Conservation (phyloP, 331 rosid genomes). For the Phaseolus coccineus region DNA sequence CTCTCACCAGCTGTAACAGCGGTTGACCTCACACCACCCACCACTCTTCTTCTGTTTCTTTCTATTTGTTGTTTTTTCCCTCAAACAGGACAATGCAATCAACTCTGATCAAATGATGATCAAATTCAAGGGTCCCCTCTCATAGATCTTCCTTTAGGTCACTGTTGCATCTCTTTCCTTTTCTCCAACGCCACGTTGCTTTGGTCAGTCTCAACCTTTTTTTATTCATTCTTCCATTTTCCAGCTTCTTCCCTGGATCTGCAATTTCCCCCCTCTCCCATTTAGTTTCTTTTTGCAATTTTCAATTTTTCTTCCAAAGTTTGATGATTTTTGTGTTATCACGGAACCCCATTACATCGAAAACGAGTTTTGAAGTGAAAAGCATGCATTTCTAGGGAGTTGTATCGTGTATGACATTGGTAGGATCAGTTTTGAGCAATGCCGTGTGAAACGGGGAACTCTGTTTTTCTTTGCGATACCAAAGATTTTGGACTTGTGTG, state of each 20-base stretch:
- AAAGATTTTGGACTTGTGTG: neutral
- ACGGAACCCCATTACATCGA: conserved; percentile 33
- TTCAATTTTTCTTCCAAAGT: conserved; percentile 42
- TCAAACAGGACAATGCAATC: conserved; percentile 32
- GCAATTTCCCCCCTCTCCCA: conserved; percentile 21
- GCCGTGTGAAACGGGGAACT: conserved; percentile 33
- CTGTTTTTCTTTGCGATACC: conserved; percentile 13
- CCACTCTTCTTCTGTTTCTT: conserved; percentile 30
- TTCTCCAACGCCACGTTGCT: conserved; percentile 35
- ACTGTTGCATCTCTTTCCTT: conserved; percentile 47
- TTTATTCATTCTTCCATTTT: conserved; percentile 4
- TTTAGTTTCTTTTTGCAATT: conserved; percentile 19
- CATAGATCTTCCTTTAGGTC: conserved; percentile 44
- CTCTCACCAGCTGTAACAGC: conserved; percentile 45
- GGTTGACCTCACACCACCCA: conserved; percentile 50
- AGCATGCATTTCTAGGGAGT: neutral
- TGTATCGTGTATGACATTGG: conserved; percentile 16
- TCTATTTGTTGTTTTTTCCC: conserved; percentile 24
- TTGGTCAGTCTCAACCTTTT: conserved; percentile 45
- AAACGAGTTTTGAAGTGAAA: neutral
- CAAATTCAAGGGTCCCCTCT: conserved; percentile 11
- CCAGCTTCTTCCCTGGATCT: conserved; percentile 44
- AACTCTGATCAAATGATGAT: conserved; percentile 29
- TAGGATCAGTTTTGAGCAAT: conserved; percentile 33
- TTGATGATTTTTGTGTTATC: conserved; percentile 31